Conservation (phyloP, 2,329 filamentous ascomycete genomes). For the Talaromyces funiculosus region DNA sequence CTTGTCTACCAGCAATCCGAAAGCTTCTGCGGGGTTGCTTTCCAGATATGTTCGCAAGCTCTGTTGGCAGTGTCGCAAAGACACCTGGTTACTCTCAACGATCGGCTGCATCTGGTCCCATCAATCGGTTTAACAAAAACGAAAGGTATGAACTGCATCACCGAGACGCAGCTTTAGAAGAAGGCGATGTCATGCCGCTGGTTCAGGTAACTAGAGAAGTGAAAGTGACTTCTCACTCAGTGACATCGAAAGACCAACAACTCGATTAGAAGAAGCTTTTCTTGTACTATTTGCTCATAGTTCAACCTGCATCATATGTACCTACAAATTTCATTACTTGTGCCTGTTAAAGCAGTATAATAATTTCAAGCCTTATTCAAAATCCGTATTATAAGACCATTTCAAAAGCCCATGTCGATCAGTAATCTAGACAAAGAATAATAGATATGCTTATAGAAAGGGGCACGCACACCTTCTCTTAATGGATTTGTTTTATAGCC, state of each 20-base stretch:
- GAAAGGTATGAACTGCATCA: neutral
- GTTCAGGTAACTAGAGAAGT: constrained; percentile 14
- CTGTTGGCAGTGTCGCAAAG: constrained; percentile 5
- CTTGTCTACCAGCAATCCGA: constrained; percentile 30
- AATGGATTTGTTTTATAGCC: neutral
- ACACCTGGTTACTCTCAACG: neutral
- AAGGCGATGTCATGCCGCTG: constrained; percentile 18
- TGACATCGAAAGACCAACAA: constrained; percentile 21
- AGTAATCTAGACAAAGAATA: neutral
- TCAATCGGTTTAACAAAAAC: neutral
- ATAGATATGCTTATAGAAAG: neutral
- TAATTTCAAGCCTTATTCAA: neutral
- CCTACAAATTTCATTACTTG: neutral
- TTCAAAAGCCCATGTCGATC: neutral
- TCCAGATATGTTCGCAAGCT: constrained; percentile 33
- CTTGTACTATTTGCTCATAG: neutral
- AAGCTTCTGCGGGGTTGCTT: constrained; percentile 34
- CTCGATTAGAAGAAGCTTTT: neutral
- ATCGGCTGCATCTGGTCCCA: neutral
- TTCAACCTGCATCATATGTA: neutral
- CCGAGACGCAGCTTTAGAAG: neutral
- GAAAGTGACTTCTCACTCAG: constrained; percentile 16
- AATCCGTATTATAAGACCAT: neutral
- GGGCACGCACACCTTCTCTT: neutral
- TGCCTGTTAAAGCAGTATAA: neutral